Evolutionary conservation across 768 basidiomycete genomes (phyloP).

Genomic region (Amanita pseudoporphyria): DNA sequence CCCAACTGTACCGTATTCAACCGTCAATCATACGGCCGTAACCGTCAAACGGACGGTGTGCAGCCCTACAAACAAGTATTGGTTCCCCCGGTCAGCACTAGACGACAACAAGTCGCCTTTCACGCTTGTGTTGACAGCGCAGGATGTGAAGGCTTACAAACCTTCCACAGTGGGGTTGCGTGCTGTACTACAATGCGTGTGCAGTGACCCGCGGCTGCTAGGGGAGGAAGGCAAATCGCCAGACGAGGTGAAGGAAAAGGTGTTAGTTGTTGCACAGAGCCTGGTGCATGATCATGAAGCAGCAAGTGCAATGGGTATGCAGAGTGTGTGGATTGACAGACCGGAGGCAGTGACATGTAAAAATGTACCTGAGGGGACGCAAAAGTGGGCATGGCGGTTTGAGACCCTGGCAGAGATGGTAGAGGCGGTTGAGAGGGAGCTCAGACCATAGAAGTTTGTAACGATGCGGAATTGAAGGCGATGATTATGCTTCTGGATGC

Average conservation of each 20-base stretch:
- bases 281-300: conserved; percentile 58
- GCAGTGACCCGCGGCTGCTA: conserved; percentile 30
- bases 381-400: conserved; percentile 43
- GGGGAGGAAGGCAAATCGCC: conserved; percentile 15
- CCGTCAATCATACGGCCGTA: too few relatives aligned
- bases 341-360: conserved; percentile 36
- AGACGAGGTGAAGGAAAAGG: conserved; percentile 31
- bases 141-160: conserved; percentile 69
- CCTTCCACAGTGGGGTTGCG: conserved; percentile 49
- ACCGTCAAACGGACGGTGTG: too few relatives aligned
- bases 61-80: conserved; percentile 27
- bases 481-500: too few relatives aligned
- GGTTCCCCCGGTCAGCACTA: conserved; percentile 33
- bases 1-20: too few relatives aligned
- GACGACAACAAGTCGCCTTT: conserved; percentile 44
- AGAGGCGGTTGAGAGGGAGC: conserved; percentile 41
- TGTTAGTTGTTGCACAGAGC: conserved; percentile 62
- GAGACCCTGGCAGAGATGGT: conserved; percentile 53
- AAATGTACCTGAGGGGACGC: conserved; percentile 21
- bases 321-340: conserved; percentile 60
- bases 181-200: conserved; percentile 35
- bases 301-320: conserved; percentile 44
- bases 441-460: too few relatives aligned
- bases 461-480: too few relatives aligned
- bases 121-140: conserved; percentile 57